phyloP scores from a whole-genome alignment of 192 early-diverging fungal genomes.

The Coemansia sp. region DNA sequence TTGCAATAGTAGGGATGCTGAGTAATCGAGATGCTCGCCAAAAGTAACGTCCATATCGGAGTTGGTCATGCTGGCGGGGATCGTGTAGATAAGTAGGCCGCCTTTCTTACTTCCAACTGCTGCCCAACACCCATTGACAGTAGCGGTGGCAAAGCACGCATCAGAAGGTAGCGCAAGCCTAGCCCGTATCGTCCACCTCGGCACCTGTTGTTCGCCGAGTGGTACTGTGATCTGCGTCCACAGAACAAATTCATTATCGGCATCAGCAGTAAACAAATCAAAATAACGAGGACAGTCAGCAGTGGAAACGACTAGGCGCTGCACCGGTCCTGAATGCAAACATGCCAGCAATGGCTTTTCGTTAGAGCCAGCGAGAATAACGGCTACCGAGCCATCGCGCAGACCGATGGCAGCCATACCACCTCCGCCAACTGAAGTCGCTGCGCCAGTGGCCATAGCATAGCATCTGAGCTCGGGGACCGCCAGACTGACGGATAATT shows the following conservation, averaged over 20 bases:
- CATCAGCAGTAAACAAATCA: constrained; percentile 10
- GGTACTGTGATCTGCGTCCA: constrained; percentile 13
- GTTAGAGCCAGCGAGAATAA: not conserved
- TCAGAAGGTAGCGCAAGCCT: constrained; percentile 3
- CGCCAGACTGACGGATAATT: not conserved
- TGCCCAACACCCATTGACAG: constrained; percentile 14
- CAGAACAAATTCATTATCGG: not conserved
- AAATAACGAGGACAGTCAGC: not conserved
- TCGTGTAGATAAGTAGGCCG: constrained; percentile 13
- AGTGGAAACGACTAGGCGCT: constrained; percentile 4
- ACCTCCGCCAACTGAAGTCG: not conserved
- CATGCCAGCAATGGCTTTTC: not conserved
- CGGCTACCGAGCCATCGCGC: constrained; percentile 36
- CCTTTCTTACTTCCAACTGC: constrained; percentile 23
- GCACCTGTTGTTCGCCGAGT: too few species aligned
- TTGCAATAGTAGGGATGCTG: not conserved
- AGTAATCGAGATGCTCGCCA: not conserved
- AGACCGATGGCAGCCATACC: constrained; percentile 26
- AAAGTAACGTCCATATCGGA: not conserved
- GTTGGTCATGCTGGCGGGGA: not conserved
- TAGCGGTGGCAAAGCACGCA: constrained; percentile 16
- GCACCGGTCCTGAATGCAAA: constrained; percentile 5
- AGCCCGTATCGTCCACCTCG: constrained; percentile 2
- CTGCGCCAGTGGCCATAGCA: constrained; percentile 13
- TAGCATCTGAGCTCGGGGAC: constrained; percentile 23